phyloP scores from a whole-genome alignment of 2,329 filamentous ascomycete genomes.

The Simplicillium aogashimaense region DNA sequence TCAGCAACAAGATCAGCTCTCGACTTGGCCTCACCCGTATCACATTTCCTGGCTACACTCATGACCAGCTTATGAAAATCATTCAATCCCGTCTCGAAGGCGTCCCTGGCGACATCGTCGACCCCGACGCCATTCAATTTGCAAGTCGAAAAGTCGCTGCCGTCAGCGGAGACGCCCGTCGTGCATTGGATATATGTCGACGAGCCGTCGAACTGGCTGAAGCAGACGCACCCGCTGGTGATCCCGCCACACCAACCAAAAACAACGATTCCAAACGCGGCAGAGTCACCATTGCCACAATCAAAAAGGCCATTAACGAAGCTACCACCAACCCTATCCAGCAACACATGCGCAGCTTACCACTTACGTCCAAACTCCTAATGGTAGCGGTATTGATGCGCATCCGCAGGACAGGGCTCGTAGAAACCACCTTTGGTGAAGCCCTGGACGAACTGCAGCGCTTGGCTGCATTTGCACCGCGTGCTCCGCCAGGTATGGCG shows the following conservation, averaged over 20 bases:
- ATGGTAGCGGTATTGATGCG: constrained; percentile 73
- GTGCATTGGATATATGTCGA: constrained; percentile 89
- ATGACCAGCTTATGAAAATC: constrained; percentile 94
- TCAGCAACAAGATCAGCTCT: constrained; percentile 98
- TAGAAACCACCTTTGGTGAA: constrained; percentile 81
- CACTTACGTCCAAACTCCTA: constrained; percentile 74
- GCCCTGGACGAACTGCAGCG: constrained; percentile 65
- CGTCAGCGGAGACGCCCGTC: constrained; percentile 85
- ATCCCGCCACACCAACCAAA: constrained; percentile 55
- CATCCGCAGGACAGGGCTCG: constrained; percentile 72
- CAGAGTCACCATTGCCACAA: constrained; percentile 81
- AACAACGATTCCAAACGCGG: constrained; percentile 19
- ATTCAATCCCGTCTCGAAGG: constrained; percentile 89
- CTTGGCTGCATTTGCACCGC: constrained; percentile 21
- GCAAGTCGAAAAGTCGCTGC: constrained; percentile 93
- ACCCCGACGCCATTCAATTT: constrained; percentile 90
- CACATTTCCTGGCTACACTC: constrained; percentile 93
- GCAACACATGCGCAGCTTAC: constrained; percentile 74
- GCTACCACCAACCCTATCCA: constrained; percentile 88
- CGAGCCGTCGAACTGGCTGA: constrained; percentile 93
- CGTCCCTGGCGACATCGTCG: constrained; percentile 81
- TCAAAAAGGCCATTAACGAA: constrained; percentile 91
- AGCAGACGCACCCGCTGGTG: constrained; percentile 40
- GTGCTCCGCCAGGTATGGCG: constrained; percentile 25
- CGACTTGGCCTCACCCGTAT: constrained; percentile 81